These are phyloP conservation scores for Fusarium robinianum DNA, from an alignment of 2,329 filamentous ascomycete genomes.

Conservation along the genomic window DNA sequence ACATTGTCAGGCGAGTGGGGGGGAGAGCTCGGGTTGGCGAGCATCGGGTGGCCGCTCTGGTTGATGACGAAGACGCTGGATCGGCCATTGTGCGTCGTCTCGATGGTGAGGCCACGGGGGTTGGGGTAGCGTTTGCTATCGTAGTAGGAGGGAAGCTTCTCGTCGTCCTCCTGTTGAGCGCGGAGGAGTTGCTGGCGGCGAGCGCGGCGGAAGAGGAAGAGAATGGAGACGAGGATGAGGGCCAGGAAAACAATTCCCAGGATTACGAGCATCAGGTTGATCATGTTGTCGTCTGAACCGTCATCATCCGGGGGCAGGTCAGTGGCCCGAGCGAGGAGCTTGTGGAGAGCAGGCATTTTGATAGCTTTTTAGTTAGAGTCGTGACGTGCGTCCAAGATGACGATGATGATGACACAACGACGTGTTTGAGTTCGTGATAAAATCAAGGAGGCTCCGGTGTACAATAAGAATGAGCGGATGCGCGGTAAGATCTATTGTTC, in stretches of 20 bases:
- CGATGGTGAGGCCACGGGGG: conserved; percentile 60
- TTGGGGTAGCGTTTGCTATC: conserved; percentile 56
- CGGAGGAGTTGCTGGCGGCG: conserved; percentile 50
- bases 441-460: conserved; percentile 26
- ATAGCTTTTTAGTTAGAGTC: conserved; percentile 25
- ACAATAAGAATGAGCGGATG: conserved; percentile 27
- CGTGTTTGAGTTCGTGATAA: conserved; percentile 23
- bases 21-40: conserved; percentile 74
- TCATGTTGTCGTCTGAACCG: conserved; percentile 60
- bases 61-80: conserved; percentile 78
- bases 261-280: conserved; percentile 79
- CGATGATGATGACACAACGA: conserved; percentile 14
- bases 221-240: conserved; percentile 67
- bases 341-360: conserved; percentile 35
- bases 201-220: conserved; percentile 74
- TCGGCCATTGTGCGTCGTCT: conserved; percentile 58
- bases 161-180: conserved; percentile 45
- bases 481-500: conserved; percentile 26
- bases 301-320: conserved; percentile 45
- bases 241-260: conserved; percentile 77
- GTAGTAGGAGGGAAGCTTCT: conserved; percentile 73
- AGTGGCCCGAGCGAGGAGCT: conserved; percentile 28
- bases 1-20: conserved; percentile 81
- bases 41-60: conserved; percentile 75
- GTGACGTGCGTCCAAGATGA: conserved; percentile 11